Percentiles rank a stretch among this genome's conserved stretches.
These are phyloP conservation scores for Eragrostis tef DNA, from an alignment of 202 grass and related monocot species.

Conservation along the genomic window DNA sequence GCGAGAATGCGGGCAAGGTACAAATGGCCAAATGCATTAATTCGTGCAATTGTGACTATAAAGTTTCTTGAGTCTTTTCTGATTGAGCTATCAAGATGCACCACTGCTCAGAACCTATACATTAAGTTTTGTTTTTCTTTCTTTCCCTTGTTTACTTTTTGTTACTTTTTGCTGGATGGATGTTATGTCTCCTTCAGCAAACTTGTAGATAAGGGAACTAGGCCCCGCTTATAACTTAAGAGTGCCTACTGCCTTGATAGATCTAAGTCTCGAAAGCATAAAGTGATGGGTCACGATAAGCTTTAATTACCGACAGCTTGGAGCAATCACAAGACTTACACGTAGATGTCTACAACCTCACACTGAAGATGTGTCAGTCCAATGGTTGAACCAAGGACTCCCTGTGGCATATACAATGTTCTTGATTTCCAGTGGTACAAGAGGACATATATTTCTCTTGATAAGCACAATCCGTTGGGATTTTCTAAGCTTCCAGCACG, in stretches of 20 bases:
- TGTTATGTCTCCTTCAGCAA: conserved; percentile 24
- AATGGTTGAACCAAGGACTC: conserved; percentile 29
- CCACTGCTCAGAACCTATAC: conserved; percentile 6
- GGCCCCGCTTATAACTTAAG: conserved; percentile 40
- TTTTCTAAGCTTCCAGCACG: too few species aligned
- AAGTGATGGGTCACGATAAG: conserved; percentile 49
- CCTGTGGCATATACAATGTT: too few species aligned
- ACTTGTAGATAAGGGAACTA: conserved; percentile 42
- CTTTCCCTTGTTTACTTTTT: conserved; percentile 26
- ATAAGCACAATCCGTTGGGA: neutral
- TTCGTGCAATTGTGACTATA: neutral
- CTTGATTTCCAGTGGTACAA: too few species aligned
- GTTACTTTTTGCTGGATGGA: conserved; percentile 29
- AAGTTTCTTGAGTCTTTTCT: conserved; percentile 2
- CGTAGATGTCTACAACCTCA: conserved; percentile 51
- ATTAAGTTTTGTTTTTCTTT: conserved; percentile 17
- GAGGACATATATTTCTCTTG: conserved; percentile 29
- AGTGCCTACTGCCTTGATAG: conserved; percentile 40
- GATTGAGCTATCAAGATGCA: conserved; percentile 36
- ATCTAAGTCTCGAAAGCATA: conserved; percentile 46
- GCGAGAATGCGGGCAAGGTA: conserved; percentile 35
- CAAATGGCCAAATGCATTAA: conserved; percentile 37
- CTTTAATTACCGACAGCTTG: conserved; percentile 49
- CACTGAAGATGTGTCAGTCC: conserved; percentile 26
- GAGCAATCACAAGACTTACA: conserved; percentile 43